Percentiles rank a stretch among this genome's conserved stretches.
These are phyloP conservation scores for Tricholomella constricta DNA, from an alignment of 768 basidiomycete genomes.

Conservation along the genomic window DNA sequence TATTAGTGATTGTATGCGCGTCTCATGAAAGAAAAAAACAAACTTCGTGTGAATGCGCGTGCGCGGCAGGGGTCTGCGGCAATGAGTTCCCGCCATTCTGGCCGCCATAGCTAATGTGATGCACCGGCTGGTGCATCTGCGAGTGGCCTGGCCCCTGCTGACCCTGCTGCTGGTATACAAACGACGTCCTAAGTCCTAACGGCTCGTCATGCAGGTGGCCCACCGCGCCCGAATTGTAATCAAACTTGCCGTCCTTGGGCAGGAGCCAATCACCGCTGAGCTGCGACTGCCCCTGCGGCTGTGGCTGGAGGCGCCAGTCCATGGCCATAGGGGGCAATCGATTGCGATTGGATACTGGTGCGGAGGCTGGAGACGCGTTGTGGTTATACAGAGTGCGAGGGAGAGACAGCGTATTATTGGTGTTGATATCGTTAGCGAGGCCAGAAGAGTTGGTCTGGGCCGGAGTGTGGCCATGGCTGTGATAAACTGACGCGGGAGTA, in stretches of 20 bases:
- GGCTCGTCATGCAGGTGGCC: slow-evolving; percentile 2
- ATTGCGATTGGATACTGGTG: not conserved
- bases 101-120: slow-evolving; percentile 7
- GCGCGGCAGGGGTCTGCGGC: slow-evolving; percentile 4
- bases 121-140: not conserved
- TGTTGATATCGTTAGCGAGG: slow-evolving; percentile 15
- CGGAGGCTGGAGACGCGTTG: slow-evolving; percentile 27
- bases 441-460: not conserved
- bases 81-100: slow-evolving; percentile 20
- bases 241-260: slow-evolving; percentile 7
- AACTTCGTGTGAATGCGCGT: slow-evolving; percentile 49
- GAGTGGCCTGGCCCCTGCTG: slow-evolving; percentile 16
- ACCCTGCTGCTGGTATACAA: slow-evolving; percentile 22
- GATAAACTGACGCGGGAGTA: slow-evolving; percentile 32
- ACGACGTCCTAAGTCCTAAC: not conserved
- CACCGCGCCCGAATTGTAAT: slow-evolving; percentile 9
- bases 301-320: slow-evolving; percentile 42
- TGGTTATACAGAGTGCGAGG: slow-evolving; percentile 26
- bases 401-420: slow-evolving; percentile 11
- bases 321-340: slow-evolving; percentile 30
- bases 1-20: slow-evolving; percentile 20
- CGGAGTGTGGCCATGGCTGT: slow-evolving; percentile 20
- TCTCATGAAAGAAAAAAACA: slow-evolving; percentile 24
- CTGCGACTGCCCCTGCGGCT: slow-evolving; percentile 20
- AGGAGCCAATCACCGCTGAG: slow-evolving; percentile 10